These are phyloP conservation scores for Saraca asoca DNA, from an alignment of 331 rosid genomes.

Conservation along the genomic window DNA sequence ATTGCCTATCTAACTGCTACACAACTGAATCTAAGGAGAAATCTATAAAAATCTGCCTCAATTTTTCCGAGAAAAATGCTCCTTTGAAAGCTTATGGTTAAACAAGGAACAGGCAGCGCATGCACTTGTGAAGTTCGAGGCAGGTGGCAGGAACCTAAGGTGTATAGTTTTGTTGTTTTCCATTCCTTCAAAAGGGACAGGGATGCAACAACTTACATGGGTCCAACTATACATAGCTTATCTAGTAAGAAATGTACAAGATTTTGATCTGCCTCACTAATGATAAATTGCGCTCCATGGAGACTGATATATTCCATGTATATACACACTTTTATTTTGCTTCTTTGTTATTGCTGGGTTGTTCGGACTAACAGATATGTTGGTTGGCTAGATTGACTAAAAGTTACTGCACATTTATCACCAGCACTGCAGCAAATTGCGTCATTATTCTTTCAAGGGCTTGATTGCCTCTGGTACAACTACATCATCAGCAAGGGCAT, in stretches of 20 bases:
- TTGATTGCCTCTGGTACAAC: conserved; percentile 30
- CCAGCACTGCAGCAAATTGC: neutral
- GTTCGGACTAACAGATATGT: conserved; percentile 17
- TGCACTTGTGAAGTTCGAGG: conserved; percentile 17
- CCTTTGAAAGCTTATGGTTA: neutral
- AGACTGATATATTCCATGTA: neutral
- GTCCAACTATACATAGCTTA: conserved; percentile 25
- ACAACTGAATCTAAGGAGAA: neutral
- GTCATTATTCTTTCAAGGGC: neutral
- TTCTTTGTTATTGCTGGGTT: conserved; percentile 18
- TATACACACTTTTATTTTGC: conserved; percentile 27
- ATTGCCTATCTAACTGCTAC: neutral
- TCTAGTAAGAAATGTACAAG: conserved; percentile 28
- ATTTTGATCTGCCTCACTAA: conserved; percentile 26
- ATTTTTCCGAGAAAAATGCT: conserved; percentile 15
- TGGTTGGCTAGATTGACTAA: conserved; percentile 32
- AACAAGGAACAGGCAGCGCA: neutral
- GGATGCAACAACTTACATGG: conserved; percentile 5
- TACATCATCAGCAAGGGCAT: conserved; percentile 51
- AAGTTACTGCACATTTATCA: conserved; percentile 27
- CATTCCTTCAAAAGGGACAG: conserved; percentile 24
- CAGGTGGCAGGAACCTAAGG: conserved; percentile 14
- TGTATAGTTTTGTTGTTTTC: conserved; percentile 13
- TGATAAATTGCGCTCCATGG: conserved; percentile 28
- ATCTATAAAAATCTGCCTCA: conserved; percentile 13